Base-by-base conservation (phyloP, 1,139 yeast species). In the Komagataea norvegica region DNA sequence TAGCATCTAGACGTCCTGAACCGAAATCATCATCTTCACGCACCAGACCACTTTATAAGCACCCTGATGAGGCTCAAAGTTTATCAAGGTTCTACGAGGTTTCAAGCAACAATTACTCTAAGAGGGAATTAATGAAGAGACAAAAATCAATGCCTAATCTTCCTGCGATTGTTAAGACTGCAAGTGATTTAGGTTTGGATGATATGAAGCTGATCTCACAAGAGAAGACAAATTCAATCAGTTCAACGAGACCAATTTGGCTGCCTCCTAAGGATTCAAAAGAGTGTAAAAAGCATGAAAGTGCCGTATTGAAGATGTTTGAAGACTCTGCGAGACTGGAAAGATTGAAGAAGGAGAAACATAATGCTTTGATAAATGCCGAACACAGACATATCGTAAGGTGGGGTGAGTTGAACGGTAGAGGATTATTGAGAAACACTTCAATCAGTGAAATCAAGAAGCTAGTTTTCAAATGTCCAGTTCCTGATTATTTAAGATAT, bases 241-340 rank as follows among this genome's bases (percentile, higher is more conserved):
- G 78, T 1, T 64, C 69, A 25, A 79, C 89, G 2, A 65, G 91
- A 40, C 89, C 86, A 5, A 62, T 73, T 2, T 77, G 81, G 70
- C 59, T 82, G 31, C 91, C 91, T 2, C 88, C 89, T 19, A 83
- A 82, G 55, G 60, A 74, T 16, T 50, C 60, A 3, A 60, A 61
- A 18, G 91, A 83, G 48, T 72, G 71, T 29, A 51, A 59, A 34
- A 73, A 70, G 44, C 91, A 82, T 54, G 68, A 76, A 40, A 59
- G 60, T 31, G 82, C 79, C 53, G 76, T 73, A 31, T 71, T 74
- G 38, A 56, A 60, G 34, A 59, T 81, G 45, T 56, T 81, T 39
- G 67, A 68, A 38, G 58, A 62, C 10, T 77, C 80, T 8, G 58
- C 74, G 3, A 55, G 59, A 26, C 47, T 56, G 29, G 78, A 62